Evolutionary conservation across 2,329 filamentous ascomycete genomes (phyloP).

Genomic region (Pseudogymnoascus verrucosus): DNA sequence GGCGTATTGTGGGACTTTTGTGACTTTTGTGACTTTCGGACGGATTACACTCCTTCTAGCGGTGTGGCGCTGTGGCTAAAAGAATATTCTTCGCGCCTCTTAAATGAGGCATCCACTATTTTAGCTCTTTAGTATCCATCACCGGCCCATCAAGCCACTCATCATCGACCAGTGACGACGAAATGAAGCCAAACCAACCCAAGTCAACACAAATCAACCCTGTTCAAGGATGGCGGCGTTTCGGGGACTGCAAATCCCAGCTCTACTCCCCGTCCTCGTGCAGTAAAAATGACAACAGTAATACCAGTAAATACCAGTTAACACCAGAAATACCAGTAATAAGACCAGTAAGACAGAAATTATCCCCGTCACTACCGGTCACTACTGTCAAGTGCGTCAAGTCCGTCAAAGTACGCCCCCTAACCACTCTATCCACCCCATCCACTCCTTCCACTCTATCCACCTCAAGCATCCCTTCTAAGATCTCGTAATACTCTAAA

Average conservation of each 20-base stretch:
- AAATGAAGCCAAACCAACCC: not conserved
- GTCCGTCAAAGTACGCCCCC: no score
- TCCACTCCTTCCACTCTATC: not conserved
- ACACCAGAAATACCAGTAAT: no score
- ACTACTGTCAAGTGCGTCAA: no score
- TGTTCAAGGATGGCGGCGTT: not conserved
- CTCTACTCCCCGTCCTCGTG: not conserved
- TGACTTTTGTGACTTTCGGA: not conserved
- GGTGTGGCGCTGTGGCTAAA: slow-evolving; percentile 6
- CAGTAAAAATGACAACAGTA: not conserved
- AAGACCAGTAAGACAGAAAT: not conserved
- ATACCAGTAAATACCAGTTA: no score
- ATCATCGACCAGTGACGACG: not conserved
- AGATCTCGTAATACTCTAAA: slow-evolving; percentile 1
- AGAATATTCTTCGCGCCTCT: not conserved
- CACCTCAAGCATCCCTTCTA: not conserved
- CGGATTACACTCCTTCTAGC: not conserved
- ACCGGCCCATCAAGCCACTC: not conserved
- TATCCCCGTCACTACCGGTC: not conserved
- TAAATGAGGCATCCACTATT: not conserved
- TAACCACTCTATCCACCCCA: no score
- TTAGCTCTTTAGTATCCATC: not conserved
- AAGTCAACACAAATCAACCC: not conserved
- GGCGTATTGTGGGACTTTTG: not conserved
- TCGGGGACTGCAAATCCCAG: not conserved